Evolutionary conservation across 768 basidiomycete genomes (phyloP), one percentile per base, ranked within the genome.

Genomic region (Bullera alba): DNA sequence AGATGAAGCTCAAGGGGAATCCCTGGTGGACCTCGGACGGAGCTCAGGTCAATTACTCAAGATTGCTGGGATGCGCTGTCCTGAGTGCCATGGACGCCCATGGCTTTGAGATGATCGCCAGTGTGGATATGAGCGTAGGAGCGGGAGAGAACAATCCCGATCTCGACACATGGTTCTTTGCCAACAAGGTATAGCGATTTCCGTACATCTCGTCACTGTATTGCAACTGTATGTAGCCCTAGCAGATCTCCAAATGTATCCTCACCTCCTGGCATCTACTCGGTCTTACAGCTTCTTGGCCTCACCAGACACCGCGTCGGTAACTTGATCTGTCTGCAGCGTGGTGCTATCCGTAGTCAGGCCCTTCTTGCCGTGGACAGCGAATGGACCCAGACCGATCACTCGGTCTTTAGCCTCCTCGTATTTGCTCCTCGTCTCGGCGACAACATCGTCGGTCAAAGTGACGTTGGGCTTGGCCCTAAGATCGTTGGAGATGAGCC

Each of bases 401-500:
- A 77, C 60, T 54, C 68, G 43, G 56, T 75, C 70, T 48, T 61
- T 75, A 1, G 84, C 90, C 63, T 92, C 88, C 53, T 78, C 74
- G 70, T 97, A 97, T 72, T 88, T 79, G 51, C 78, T 71, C 65
- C 75, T 80, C 5, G 92, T 96, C 46, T 84, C 87, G 52, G 77
- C 65, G 4, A 95, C 83, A 2, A 95, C 83, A 7, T 77, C 78
- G 19, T 85, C 79, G 3, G 81, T 83, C 51, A 97, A 84, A 3
- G 76, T 70, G 81, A 92, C 95, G 5, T 88, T 89, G 42, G 82
- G 77, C 14, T 68, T 67, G 3, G 60, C 81, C 80, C 54, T 79
- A 79, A 46, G 80, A 76, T 26, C 83, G 81, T 52, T 80, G 75
- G 84, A 85, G 57, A 83, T 83, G 25, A 99, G 75, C 84, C 89